Evolutionary conservation across 2,329 filamentous ascomycete genomes (phyloP), one percentile per base, ranked within the genome.

Genomic region (Aspergillus pseudonomiae): DNA sequence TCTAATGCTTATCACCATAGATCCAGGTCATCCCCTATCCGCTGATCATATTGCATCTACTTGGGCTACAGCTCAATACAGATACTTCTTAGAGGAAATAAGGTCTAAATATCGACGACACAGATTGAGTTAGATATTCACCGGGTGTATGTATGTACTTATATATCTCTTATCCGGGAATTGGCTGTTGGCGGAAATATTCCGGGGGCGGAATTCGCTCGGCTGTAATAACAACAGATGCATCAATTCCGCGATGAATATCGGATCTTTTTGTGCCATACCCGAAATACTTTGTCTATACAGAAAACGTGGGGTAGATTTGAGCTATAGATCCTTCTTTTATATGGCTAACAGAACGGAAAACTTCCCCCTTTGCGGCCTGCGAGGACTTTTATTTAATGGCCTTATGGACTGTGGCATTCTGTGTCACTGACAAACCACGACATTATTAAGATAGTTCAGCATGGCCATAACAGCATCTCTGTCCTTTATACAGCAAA

Each of bases 381-480:
- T 26, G 45, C 60, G 52, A 63, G 45, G 56, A 57, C 62, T 56
- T 14, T 36, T 19, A 54, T 54, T 54, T 54, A 54, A 54, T 4
- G 4, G 21, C 19, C 30, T 36, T 30, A 24, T 7, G 12, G 16
- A 14, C 32, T 39, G n/a, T 21, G 34, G 12, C 34, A n/a, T 52
- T 11, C 45, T 24, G n/a, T 50, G 34, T 39, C 46, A 21, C 10
- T 19, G 32, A 14, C 32, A n/a, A 28, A 12, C 46, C n/a, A 28
- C 46, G 41, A 19, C n/a, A 14, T 11, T 28, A 26, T 24, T 24
- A 46, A 34, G 21, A 11, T 21, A 57, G 16, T 30, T 24, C 57
- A 67, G 24, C 52, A 77, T 76, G 75, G 73, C 74, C 2, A 69
- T 76, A 50, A 65, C 68, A 57, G 61, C 65, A 48, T 65, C 65